phyloP scores from a whole-genome alignment of 176 grass and related monocot species.

The Carex myosuroides region DNA sequence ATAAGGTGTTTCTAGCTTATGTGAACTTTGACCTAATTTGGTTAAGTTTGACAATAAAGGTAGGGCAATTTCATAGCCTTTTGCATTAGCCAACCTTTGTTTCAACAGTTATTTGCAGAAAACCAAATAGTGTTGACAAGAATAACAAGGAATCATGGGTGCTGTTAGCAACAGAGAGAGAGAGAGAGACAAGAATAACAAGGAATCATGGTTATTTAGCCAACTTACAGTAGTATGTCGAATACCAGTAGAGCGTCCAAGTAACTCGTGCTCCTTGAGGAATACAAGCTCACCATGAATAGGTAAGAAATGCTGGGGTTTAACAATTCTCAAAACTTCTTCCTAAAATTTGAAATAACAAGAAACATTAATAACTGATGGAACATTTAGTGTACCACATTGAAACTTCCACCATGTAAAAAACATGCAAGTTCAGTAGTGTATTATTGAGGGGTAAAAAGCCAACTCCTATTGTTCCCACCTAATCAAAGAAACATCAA shows the following conservation, averaged over 20 bases:
- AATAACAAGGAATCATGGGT: background rate
- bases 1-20: too few relatives aligned
- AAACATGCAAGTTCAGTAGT: background rate
- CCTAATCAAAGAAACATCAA: background rate
- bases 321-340: constrained; percentile 96
- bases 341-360: constrained; percentile 60
- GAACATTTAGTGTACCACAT: background rate
- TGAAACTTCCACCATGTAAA: background rate
- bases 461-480: background rate
- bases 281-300: constrained; percentile 96
- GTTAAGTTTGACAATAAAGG: too few relatives aligned
- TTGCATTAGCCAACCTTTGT: background rate
- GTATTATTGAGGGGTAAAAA: background rate
- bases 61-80: background rate
- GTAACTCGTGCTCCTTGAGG: constrained; percentile 95
- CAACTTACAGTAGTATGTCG: constrained; percentile 89
- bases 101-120: background rate
- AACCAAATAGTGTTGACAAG: background rate
- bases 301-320: constrained; percentile 97
- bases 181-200: background rate
- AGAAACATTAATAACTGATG: background rate
- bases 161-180: background rate
- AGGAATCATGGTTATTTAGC: background rate
- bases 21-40: too few relatives aligned
- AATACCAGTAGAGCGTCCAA: constrained; percentile 94